phyloP scores from a whole-genome alignment of 345 rosid species.

The Gossypium ekmanianum region DNA sequence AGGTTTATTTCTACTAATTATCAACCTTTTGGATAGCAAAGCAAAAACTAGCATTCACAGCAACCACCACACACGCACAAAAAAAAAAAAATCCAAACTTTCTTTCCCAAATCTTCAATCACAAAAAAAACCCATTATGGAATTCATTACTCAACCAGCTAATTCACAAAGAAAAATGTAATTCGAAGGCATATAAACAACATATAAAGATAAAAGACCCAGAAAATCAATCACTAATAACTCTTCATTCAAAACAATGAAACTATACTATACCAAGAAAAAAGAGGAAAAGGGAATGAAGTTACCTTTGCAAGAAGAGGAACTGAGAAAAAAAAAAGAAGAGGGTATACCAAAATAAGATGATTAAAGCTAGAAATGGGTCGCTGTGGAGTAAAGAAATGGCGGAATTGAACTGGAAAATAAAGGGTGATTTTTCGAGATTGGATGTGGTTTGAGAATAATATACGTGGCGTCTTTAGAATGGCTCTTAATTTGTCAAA shows the following conservation, averaged over 20 bases:
- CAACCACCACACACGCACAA: neutral
- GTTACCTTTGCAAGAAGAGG: neutral
- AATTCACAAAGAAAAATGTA: neutral
- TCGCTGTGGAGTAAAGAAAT: neutral
- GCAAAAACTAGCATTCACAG: neutral
- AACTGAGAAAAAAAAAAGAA: neutral
- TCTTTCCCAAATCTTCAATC: neutral
- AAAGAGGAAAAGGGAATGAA: neutral
- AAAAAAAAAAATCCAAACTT: neutral
- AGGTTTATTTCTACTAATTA: neutral
- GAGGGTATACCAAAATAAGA: neutral
- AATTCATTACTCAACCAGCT: neutral
- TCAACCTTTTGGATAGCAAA: neutral
- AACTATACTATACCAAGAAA: neutral
- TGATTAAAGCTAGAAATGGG: neutral
- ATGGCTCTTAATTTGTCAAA: neutral
- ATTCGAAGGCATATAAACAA: neutral
- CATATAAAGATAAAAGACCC: neutral
- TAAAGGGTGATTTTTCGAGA: neutral
- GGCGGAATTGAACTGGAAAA: neutral
- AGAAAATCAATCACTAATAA: neutral
- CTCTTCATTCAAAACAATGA: neutral
- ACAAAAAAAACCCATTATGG: neutral
- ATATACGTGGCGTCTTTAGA: slow-evolving; percentile 2
- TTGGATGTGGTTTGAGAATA: slow-evolving; percentile 5